A percentile compares a stretch with the other conserved stretches of the same genome.
Conservation (phyloP, 306 rosid genomes). For the Heteromeles arbutifolia region DNA sequence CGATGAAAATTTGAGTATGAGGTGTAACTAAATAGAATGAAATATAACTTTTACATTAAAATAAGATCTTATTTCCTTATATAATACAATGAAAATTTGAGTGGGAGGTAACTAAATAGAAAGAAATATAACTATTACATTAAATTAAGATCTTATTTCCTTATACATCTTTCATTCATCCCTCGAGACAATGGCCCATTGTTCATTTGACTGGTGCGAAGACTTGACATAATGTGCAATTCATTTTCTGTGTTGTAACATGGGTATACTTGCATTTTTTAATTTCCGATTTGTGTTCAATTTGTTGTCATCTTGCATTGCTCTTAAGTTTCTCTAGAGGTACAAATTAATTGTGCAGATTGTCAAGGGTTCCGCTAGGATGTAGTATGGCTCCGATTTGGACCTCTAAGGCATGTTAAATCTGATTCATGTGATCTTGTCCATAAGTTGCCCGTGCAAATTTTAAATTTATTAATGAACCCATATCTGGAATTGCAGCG, state of each 20-base stretch:
- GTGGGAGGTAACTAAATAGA: too few relatives aligned
- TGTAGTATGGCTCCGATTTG: constrained; percentile 78
- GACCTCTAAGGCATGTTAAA: constrained; percentile 55
- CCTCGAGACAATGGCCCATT: background rate
- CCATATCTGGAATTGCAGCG: constrained; percentile 44
- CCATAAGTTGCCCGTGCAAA: constrained; percentile 1
- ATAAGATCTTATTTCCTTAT: background rate
- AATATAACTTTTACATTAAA: background rate
- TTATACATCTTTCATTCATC: background rate
- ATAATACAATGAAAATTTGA: background rate
- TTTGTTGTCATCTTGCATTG: background rate
- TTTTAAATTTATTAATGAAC: background rate
- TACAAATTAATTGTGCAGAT: constrained; percentile 24
- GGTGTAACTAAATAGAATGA: background rate
- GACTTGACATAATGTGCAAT: too few relatives aligned
- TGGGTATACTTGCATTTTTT: too few relatives aligned
- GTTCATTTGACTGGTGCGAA: too few relatives aligned
- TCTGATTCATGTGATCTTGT: background rate
- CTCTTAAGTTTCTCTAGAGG: background rate
- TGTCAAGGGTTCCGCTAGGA: constrained; percentile 85
- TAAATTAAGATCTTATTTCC: background rate
- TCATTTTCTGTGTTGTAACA: too few relatives aligned
- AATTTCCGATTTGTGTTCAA: too few relatives aligned
- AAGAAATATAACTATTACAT: too few relatives aligned
- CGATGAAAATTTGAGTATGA: background rate